phyloP scores from a whole-genome alignment of 2,329 filamentous ascomycete genomes.

The Colletotrichum cereale region DNA sequence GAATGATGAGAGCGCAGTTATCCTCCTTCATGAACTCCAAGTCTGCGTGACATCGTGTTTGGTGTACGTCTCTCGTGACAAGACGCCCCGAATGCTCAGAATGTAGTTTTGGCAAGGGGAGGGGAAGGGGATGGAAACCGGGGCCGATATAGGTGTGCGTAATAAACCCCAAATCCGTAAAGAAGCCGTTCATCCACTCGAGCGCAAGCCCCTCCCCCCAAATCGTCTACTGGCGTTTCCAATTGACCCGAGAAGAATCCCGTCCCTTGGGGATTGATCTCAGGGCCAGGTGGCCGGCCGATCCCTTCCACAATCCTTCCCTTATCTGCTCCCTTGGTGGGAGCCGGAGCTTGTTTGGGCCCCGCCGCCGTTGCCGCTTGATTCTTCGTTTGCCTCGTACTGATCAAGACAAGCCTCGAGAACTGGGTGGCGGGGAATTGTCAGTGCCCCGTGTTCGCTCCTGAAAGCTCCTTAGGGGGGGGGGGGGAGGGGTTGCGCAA shows the following conservation, averaged over 20 bases:
- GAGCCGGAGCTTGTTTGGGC: slow-evolving; percentile 35
- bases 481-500: neutral
- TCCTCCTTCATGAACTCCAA: slow-evolving; percentile 33
- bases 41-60: slow-evolving; percentile 35
- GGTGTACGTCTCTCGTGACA: slow-evolving; percentile 15
- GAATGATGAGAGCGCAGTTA: slow-evolving; percentile 36
- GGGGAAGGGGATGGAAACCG: neutral
- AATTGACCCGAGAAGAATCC: slow-evolving; percentile 16
- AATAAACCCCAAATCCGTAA: slow-evolving; percentile 6
- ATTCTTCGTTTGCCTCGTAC: slow-evolving; percentile 56
- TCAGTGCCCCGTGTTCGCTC: slow-evolving; percentile 17
- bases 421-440: slow-evolving; percentile 40
- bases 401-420: slow-evolving; percentile 59
- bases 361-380: slow-evolving; percentile 47
- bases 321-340: slow-evolving; percentile 36
- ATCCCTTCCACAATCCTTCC: slow-evolving; percentile 1
- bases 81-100: slow-evolving; percentile 30
- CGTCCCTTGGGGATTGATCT: slow-evolving; percentile 5
- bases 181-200: slow-evolving; percentile 19
- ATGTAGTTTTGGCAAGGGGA: slow-evolving; percentile 22
- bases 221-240: slow-evolving; percentile 13
- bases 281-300: slow-evolving; percentile 1
- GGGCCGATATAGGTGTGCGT: slow-evolving; percentile 13
- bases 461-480: neutral
- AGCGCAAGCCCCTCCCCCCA: slow-evolving; percentile 5